Evolutionary conservation across 2,329 filamentous ascomycete genomes (phyloP).

Genomic region (Monilinia laxa): DNA sequence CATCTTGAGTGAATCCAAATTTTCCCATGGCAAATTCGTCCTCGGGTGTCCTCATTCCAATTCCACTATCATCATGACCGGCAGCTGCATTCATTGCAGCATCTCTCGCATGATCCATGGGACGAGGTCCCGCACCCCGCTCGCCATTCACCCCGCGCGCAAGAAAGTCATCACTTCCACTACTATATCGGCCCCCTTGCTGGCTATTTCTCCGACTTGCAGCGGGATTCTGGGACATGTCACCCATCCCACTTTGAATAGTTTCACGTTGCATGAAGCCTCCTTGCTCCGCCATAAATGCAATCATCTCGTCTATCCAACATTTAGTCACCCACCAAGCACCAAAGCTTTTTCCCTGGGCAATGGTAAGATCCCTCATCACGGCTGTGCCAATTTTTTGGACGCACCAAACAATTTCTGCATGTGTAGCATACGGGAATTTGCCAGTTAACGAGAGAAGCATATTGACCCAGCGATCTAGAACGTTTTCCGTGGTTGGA

Average conservation of each 20-base stretch:
- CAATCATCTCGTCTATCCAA: constrained; percentile 91
- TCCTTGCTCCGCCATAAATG: constrained; percentile 85
- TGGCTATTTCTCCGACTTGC: constrained; percentile 33
- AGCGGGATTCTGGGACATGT: constrained; percentile 30
- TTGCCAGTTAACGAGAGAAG: constrained; percentile 65
- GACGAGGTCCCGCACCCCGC: constrained; percentile 31
- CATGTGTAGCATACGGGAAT: constrained; percentile 71
- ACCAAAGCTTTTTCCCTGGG: constrained; percentile 77
- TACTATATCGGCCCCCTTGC: constrained; percentile 38
- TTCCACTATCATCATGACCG: constrained; percentile 70
- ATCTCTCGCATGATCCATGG: constrained; percentile 46
- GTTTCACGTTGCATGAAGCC: constrained; percentile 72
- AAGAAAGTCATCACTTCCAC: constrained; percentile 39
- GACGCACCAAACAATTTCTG: constrained; percentile 74
- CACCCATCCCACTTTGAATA: constrained; percentile 41
- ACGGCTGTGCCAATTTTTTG: constrained; percentile 74
- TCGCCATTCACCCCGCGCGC: constrained; percentile 31
- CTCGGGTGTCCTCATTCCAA: constrained; percentile 67
- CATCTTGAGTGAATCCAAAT: constrained; percentile 47
- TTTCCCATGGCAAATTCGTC: constrained; percentile 64
- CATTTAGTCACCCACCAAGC: constrained; percentile 95
- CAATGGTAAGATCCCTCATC: constrained; percentile 77
- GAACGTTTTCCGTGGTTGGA: constrained; percentile 60
- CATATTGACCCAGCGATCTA: constrained; percentile 77
- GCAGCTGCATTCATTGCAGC: constrained; percentile 48